Base-by-base conservation (phyloP, 2,329 filamentous ascomycete genomes). In the Endothia cerciana region DNA sequence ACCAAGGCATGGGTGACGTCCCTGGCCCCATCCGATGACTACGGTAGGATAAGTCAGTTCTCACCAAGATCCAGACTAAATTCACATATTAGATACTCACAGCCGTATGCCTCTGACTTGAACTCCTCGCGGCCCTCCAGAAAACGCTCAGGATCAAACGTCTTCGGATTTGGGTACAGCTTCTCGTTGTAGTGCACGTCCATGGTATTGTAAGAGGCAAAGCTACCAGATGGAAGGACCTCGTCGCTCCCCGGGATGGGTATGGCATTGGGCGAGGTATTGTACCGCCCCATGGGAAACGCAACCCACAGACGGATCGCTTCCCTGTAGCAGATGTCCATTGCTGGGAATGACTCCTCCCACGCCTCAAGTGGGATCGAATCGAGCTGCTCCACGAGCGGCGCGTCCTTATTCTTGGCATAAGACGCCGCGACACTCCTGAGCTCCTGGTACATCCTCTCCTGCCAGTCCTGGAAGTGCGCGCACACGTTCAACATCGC, bases 211-310 rank as follows among this genome's bases (percentile, higher is more conserved):
- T 71, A 73, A 17, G 47, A 58, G 40, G 63, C 71, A 62, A 67
- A 72, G 59, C 64, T 68, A n/a, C 65, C 60, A 1, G 62, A 36
- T 4, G 72, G 72, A 40, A 74, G 70, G 33, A 74, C 71, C 63
- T 74, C 69, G 41, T 66, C 60, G 13, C 28, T 58, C 11, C 55
- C 55, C 2, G 55, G 55, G 6, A 58, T 58, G 22, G 33, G 36
- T 4, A 58, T 58, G 36, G 55, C n/a, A 38, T 19, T n/a, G 28
- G 30, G 33, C 5, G 55, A 40, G n/a, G 11, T 36, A 22, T 58
- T 58, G 33, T 13, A 28, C 2, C 55, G 55, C 1, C 33, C 36
- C 55, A 58, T 58, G 5, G 66, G 59, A 28, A 70, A 70, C 3
- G 68, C 17, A 38, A 62, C 58, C 55, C 68, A 66, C 51, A 72